Evolutionary conservation across 306 rosid species (phyloP).

Genomic region (Glycyrrhiza uralensis): DNA sequence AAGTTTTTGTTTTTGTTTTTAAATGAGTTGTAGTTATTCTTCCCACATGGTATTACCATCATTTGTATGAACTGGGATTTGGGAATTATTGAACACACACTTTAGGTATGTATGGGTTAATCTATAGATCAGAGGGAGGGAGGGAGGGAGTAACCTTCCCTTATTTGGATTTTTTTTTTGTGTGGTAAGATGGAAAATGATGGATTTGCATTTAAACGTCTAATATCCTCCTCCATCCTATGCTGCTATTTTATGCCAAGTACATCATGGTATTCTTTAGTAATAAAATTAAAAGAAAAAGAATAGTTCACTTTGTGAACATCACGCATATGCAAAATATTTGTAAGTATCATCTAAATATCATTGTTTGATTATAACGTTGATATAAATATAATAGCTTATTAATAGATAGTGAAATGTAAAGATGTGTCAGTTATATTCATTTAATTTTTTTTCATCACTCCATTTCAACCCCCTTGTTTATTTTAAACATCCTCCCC

Average conservation of each 20-base stretch:
- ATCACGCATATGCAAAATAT: background rate
- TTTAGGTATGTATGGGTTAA: background rate
- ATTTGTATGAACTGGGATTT: conserved; percentile 1
- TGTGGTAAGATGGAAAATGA: background rate
- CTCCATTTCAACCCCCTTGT: background rate
- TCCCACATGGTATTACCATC: background rate
- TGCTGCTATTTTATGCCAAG: background rate
- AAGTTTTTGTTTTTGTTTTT: background rate
- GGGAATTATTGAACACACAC: background rate
- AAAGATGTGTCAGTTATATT: background rate
- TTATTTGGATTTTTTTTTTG: background rate
- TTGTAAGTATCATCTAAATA: background rate
- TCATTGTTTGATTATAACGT: background rate
- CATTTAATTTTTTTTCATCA: background rate
- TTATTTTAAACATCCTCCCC: background rate
- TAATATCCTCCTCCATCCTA: background rate
- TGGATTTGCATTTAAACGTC: background rate
- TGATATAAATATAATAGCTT: background rate
- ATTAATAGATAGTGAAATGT: background rate
- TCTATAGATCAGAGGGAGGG: background rate
- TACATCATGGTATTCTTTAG: background rate
- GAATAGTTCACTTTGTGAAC: background rate
- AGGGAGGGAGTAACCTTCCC: background rate
- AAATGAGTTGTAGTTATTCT: background rate
- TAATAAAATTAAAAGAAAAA: background rate